phyloP scores from a whole-genome alignment of 164 flowering plant genomes.

The Chloranthus sessilifolius region DNA sequence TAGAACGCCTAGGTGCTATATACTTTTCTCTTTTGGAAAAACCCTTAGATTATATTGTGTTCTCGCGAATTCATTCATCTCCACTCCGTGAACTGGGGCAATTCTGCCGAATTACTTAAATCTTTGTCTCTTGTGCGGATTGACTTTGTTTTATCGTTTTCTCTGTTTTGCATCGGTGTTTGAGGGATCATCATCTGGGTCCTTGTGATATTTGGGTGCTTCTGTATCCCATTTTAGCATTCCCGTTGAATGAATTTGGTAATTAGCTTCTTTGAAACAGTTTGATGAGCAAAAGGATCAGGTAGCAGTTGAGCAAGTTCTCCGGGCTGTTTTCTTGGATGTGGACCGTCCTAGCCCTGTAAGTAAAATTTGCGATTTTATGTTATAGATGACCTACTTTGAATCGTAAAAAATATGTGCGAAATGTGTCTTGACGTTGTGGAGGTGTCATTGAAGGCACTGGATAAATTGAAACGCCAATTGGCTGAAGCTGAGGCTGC shows the following conservation, averaged over 20 bases:
- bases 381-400: too few relatives aligned
- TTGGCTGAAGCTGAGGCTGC: conserved; percentile 95
- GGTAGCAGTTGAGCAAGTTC: conserved; percentile 66
- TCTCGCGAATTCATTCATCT: too few relatives aligned
- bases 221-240: neutral
- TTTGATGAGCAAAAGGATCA: conserved; percentile 94
- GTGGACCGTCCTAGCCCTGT: conserved; percentile 64
- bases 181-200: neutral
- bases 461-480: conserved; percentile 80
- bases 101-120: too few relatives aligned
- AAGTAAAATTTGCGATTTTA: conserved; percentile 33
- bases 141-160: too few relatives aligned
- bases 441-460: conserved; percentile 33
- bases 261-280: conserved; percentile 29
- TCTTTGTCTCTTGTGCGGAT: too few relatives aligned
- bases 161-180: too few relatives aligned
- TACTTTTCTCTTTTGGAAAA: too few relatives aligned
- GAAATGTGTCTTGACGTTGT: neutral
- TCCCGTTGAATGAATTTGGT: neutral
- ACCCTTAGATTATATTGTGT: too few relatives aligned
- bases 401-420: neutral
- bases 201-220: conserved; percentile 1
- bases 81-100: too few relatives aligned
- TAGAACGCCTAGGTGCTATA: too few relatives aligned
- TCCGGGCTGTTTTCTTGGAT: conserved; percentile 80